Evolutionary conservation across 2,329 filamentous ascomycete species (phyloP).

Genomic region (Cytospora leucostoma): DNA sequence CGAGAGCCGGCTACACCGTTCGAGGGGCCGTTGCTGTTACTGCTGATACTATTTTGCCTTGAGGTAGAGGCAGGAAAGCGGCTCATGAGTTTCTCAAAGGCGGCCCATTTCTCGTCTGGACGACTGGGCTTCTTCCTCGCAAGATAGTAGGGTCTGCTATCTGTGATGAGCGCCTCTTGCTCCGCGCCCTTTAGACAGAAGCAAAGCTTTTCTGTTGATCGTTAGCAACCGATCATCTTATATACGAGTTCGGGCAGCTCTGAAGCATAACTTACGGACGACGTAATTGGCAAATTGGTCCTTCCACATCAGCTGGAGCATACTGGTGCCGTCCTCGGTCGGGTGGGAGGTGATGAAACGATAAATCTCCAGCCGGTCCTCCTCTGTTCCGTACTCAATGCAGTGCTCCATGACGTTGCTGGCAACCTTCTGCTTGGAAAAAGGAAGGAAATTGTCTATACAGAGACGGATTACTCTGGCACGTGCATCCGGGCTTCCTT

Average conservation of each 20-base stretch:
- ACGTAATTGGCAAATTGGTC: constrained; percentile 97
- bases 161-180: constrained; percentile 59
- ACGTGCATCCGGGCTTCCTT: constrained; percentile 73
- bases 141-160: constrained; percentile 64
- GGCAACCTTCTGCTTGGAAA: constrained; percentile 94
- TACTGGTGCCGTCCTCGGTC: constrained; percentile 62
- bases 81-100: constrained; percentile 59
- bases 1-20: constrained; percentile 36
- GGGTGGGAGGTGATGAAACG: constrained; percentile 60
- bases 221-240: constrained; percentile 28
- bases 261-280: constrained; percentile 70
- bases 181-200: constrained; percentile 62
- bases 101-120: constrained; percentile 55
- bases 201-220: constrained; percentile 73
- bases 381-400: constrained; percentile 68
- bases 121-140: constrained; percentile 66
- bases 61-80: constrained; percentile 29
- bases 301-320: constrained; percentile 77
- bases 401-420: constrained; percentile 98
- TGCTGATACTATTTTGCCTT: constrained; percentile 34
- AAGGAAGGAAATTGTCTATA: constrained; percentile 67
- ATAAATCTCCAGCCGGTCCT: constrained; percentile 71
- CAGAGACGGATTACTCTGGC: constrained; percentile 73
- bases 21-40: constrained; percentile 18
- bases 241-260: background rate